Evolutionary conservation across 2,329 filamentous ascomycete genomes (phyloP), one percentile per base, ranked within the genome.

Genomic region (Ceratocystis alfenasii): DNA sequence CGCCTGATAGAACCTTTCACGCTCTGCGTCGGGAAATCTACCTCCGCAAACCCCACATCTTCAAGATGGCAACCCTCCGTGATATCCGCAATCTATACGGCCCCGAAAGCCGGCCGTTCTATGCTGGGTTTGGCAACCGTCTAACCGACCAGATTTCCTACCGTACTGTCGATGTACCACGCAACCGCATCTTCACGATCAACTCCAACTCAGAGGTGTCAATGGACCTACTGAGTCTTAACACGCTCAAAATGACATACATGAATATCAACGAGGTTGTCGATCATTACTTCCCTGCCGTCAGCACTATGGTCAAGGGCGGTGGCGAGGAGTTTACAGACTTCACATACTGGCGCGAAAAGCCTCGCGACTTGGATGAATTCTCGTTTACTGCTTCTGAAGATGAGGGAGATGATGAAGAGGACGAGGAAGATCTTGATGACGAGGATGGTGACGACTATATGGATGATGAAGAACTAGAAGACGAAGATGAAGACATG

Each of bases 41-140:
- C 74, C 81, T 99, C 30, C 85, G 94, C 64, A 97, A 99, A 74
- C 95, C 94, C 0, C 92, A 99, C 73, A 90, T 99, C 6, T 99
- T 99, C 83, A 99, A 99, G 77, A 99, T 99, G 95, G 91, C 94
- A 1, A 99, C 94, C 69, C 78, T 99, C 22, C 86, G 94, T 50
- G 94, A 99, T 74, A 97, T 99, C 70, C 86, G 92, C 73, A 89
- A 87, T 67, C 81, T 99, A 0, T 99, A 96, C 72, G 87, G 85
- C 2, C 80, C 84, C 0, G 85, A 88, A 30, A 80, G 84, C 53
- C 90, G 87, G 20, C 93, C 94, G 0, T 99, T 99, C 73, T 97
- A 96, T 72, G 95, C 95, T 10, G 94, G 94, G 0, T 99, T 97
- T 72, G 94, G 95, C 67, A 99, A 99, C 74, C 86, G 94, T 66